phyloP scores from a whole-genome alignment of 2,329 filamentous ascomycete species.

The Colletotrichum scovillei region DNA sequence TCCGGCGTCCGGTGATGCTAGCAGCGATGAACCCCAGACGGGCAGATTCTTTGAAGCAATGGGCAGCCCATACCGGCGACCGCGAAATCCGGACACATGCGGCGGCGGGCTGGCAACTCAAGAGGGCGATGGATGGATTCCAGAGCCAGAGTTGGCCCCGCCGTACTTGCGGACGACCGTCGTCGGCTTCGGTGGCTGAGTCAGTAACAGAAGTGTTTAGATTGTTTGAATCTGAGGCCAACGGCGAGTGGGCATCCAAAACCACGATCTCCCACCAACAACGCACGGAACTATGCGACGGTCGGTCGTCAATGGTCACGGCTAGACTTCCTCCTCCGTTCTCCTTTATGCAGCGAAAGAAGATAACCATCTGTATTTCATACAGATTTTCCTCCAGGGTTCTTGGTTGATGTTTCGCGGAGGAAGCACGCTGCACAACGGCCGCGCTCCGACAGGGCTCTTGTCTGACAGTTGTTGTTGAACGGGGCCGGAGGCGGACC shows the following conservation, averaged over 20 bases:
- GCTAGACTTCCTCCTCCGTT: background rate
- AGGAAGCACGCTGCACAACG: conserved; percentile 3
- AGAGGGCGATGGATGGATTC: conserved; percentile 13
- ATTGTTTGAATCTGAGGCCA: conserved; percentile 4
- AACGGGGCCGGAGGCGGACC: conserved; percentile 17
- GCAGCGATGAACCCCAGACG: conserved; percentile 22
- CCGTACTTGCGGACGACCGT: background rate
- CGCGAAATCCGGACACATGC: conserved; percentile 13
- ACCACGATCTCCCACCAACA: conserved; percentile 22
- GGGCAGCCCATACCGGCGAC: conserved; percentile 8
- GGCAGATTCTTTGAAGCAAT: conserved; percentile 21
- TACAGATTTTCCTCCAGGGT: conserved; percentile 12
- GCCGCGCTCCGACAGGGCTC: conserved; percentile 11
- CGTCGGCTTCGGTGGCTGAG: conserved; percentile 25
- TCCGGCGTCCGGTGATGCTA: conserved; percentile 22
- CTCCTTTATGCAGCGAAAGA: conserved; percentile 23
- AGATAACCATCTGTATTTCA: background rate
- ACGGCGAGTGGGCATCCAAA: conserved; percentile 2
- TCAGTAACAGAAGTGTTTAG: conserved; percentile 28
- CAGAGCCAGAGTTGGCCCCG: conserved; percentile 1
- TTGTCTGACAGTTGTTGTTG: conserved; percentile 19
- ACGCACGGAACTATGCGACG: conserved; percentile 12
- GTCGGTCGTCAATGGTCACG: background rate
- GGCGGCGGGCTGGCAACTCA: conserved; percentile 18
- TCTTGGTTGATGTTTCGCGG: conserved; percentile 11